Conservation (phyloP, 2,329 filamentous ascomycete species). For the Monilinia fructicola region DNA sequence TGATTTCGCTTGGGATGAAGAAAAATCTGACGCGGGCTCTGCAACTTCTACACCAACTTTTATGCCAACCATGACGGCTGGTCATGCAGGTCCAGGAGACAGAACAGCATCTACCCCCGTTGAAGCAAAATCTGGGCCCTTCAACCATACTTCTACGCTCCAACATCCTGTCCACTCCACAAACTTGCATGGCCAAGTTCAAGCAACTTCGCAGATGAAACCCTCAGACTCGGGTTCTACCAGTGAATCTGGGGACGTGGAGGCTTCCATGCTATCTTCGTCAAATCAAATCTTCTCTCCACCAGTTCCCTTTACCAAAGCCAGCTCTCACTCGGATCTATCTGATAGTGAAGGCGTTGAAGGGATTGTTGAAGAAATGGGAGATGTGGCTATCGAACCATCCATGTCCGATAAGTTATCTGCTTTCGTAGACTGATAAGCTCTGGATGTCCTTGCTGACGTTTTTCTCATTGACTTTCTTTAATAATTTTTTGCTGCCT, state of each 20-base stretch:
- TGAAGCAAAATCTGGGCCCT: not conserved
- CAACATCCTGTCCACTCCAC: not conserved
- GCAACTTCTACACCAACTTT: not conserved
- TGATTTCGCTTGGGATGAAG: slow-evolving; percentile 2
- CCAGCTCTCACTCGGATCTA: not conserved
- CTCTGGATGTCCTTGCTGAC: not conserved
- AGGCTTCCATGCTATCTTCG: not conserved
- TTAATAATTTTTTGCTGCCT: not conserved
- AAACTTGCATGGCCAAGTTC: not conserved
- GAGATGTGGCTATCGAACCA: not conserved
- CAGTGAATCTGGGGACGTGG: not conserved
- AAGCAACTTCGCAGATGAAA: not conserved
- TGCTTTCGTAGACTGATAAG: not conserved
- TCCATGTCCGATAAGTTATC: slow-evolving; percentile 11
- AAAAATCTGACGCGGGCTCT: not conserved
- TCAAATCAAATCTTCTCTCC: not conserved
- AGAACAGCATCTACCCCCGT: too few relatives aligned
- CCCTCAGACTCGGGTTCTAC: not conserved
- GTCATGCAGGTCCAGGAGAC: not conserved
- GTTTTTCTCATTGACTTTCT: not conserved
- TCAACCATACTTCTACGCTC: not conserved
- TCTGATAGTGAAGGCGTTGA: slow-evolving; percentile 10
- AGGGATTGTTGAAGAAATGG: slow-evolving; percentile 6
- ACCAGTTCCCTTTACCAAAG: not conserved
- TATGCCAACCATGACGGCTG: not conserved